Evolutionary conservation across 805 yeast genomes (phyloP).

Genomic region (Yamadazyma insecticola): DNA sequence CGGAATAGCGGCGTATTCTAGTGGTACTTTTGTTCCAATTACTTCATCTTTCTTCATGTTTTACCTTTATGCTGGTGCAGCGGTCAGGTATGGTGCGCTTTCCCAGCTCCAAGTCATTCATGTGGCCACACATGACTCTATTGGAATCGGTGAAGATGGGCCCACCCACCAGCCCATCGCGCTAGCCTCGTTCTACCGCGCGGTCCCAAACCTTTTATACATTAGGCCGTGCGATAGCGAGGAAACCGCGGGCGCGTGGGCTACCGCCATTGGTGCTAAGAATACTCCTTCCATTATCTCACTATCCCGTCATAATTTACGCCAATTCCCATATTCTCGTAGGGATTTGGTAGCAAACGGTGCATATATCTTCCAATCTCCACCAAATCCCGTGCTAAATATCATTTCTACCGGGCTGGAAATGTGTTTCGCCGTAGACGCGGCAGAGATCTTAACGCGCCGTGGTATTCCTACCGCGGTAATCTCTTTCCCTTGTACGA

Average conservation of each 20-base stretch:
- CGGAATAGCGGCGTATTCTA: conserved; percentile 27
- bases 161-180: conserved; percentile 58
- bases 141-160: conserved; percentile 57
- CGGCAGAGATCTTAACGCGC: conserved; percentile 17
- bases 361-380: conserved; percentile 21
- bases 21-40: conserved; percentile 34
- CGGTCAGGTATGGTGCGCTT: conserved; percentile 46
- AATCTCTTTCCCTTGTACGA: conserved; percentile 26
- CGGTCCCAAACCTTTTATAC: conserved; percentile 45
- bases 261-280: conserved; percentile 18
- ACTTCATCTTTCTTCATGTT: conserved; percentile 35
- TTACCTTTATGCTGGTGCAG: conserved; percentile 46
- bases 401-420: conserved; percentile 27
- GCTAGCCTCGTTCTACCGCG: conserved; percentile 46
- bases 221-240: conserved; percentile 54
- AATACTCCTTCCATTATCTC: conserved; percentile 18
- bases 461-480: conserved; percentile 21
- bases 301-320: conserved; percentile 22
- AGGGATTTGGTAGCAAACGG: conserved; percentile 18
- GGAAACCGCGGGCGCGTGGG: conserved; percentile 48
- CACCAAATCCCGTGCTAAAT: conserved; percentile 15
- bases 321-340: conserved; percentile 17
- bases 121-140: conserved; percentile 55
- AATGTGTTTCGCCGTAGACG: conserved; percentile 20
- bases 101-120: conserved; percentile 43